Evolutionary conservation across 805 yeast species (phyloP), one percentile per base, ranked within the genome.

Genomic region (Metschnikowia peoriensis): DNA sequence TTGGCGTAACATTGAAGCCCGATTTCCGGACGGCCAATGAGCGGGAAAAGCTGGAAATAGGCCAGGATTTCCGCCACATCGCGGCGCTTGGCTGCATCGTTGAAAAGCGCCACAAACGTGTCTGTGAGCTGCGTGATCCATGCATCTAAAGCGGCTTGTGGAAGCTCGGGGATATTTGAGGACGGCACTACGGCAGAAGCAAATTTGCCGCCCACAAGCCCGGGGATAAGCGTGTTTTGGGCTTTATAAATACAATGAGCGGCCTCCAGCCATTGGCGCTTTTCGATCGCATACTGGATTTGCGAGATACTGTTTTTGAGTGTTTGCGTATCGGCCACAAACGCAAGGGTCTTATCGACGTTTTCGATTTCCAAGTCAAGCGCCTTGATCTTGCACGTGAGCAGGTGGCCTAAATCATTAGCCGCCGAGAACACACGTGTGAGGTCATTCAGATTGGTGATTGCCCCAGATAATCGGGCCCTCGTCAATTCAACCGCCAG

Each of bases 151-250:
- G 88, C 70, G 1, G 70, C 76, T 9, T 66, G 63, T 0, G 99
- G 98, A 48, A 80, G 71, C 47, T 89, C 96, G 0, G 97, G 96
- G 14, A 91, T 77, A 51, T 89, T 96, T 10, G 87, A 75, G 0
- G 96, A 84, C 0, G 99, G 99, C 15, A 93, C 93, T 61, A 88
- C 88, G 43, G 78, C 83, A 46, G 84, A 79, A 1, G 96, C 93
- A 67, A 86, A 91, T 50, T 80, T 74, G 16, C 96, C 92, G 14
- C 69, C 57, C 27, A 78, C 72, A 14, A 87, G 64, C 1, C 75
- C 77, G 1, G 67, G 59, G 0, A 96, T 89, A 38, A 93, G 69
- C 51, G 70, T 63, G 32, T 64, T 58, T 27, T 60, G 65, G 38
- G 75, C 67, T 9, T 67, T 66, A 49, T 67, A 58, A 5, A 91